Evolutionary conservation across 1,139 yeast genomes (phyloP), one percentile per base, ranked within the genome.

Genomic region (Yamadazyma diddensiae): DNA sequence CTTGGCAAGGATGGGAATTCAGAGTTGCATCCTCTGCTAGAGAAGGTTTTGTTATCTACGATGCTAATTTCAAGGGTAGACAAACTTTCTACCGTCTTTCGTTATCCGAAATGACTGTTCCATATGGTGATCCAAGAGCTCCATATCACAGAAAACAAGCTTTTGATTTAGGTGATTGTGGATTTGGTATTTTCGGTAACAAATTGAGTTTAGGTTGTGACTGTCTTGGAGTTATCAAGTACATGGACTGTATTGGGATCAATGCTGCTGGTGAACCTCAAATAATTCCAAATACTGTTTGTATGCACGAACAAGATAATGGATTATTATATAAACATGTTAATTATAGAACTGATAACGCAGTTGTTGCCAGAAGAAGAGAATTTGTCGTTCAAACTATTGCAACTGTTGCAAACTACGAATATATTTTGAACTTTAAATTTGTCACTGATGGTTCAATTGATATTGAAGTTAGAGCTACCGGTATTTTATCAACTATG

Each of bases 91-190:
- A 86, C 71, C 76, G 95, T 62, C 62, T 85, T 36, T 74, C 94
- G 1, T 68, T 85, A 46, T 78, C 86, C 30, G 95, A 86, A 63
- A 86, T 86, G 95, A 83, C 94, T 23, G 95, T 86, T 42, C 95
- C 95, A 20, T 86, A 86, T 54, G 94, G 90, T 53, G 94, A 84
- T 56, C 94, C 94, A 47, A 76, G 94, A 60, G 84, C 87, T 39
- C 95, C 95, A 42, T 79, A 77, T 65, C 94, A 85, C 65, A 78
- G 95, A 70, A 86, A 86, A 66, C 94, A 84, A 70, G 95, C 95
- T 19, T 86, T 86, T 51, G 95, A 86, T 60, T 73, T 86, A 53
- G 95, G 95, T 57, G 95, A 86, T 59, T 79, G 87, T 66, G 95
- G 95, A 16, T 87, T 86, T 47, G 95, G 95, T 56, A 74, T 70